Base-by-base conservation (phyloP, 805 yeast species). In the Kluyveromyces starmeri region DNA sequence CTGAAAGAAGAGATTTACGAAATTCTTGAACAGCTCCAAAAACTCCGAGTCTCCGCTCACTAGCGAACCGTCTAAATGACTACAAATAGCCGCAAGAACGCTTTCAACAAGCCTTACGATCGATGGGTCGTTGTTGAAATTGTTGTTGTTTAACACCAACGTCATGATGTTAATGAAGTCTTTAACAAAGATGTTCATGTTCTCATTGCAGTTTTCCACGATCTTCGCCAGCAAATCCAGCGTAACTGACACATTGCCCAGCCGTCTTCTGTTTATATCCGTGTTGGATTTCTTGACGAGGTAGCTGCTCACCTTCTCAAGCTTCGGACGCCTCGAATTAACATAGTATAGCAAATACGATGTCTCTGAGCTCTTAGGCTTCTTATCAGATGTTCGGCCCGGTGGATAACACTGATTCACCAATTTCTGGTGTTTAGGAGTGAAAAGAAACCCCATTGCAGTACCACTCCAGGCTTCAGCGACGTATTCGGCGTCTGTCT, bases 351-450 rank as follows among this genome's bases (percentile, higher is more conserved):
- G 62, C 45, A 89, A 67, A 53, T 86, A 85, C 39, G 94, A 80
- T 30, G 94, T 68, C 55, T 92, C 97, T 14, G 94, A 84, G 2
- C 94, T 76, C 55, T 89, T 88, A 11, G 98, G 95, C 48, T 81
- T 79, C 62, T 88, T 88, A 51, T 88, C 97, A 5, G 71, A 70
- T 6, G 77, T 79, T 41, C 85, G 70, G 2, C 96, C 96, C 2
- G 92, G 73, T 5, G 95, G 97, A 56, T 89, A 89, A 64, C 97
- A 92, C 57, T 84, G 95, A 34, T 81, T 71, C 24, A 92, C 83
- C 50, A 88, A 68, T 51, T 83, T 78, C 59, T 88, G 96, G 58
- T 88, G 97, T 55, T 89, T 88, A 2, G 95, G 83, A 28, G 68
- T 66, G 48, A 75, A 73, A 20, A 73, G 46, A 7, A 34, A 27